Evolutionary conservation across 495 filamentous ascomycete genomes (phyloP).

Genomic region (Aspergillus sclerotiicarbonarius): DNA sequence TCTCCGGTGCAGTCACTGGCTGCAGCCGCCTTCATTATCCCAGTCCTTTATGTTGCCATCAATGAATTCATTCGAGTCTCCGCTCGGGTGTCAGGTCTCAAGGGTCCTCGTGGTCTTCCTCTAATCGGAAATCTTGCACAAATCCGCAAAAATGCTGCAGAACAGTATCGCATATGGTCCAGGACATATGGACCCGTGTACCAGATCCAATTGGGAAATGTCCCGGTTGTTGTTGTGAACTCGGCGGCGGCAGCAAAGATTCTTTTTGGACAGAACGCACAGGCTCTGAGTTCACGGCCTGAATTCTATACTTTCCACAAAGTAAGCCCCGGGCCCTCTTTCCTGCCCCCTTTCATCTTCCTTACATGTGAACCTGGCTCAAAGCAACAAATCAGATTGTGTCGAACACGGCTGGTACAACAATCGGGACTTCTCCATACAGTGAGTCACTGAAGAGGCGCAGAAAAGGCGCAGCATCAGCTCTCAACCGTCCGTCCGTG

Average conservation of each 20-base stretch:
- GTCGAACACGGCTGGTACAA: slow-evolving; percentile 61
- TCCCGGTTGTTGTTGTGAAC: slow-evolving; percentile 60
- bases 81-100: slow-evolving; percentile 49
- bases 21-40: slow-evolving; percentile 25
- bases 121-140: slow-evolving; percentile 63
- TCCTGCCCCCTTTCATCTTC: background rate
- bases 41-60: slow-evolving; percentile 45
- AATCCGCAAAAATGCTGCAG: slow-evolving; percentile 57
- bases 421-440: slow-evolving; percentile 64
- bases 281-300: slow-evolving; percentile 58
- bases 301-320: slow-evolving; percentile 67
- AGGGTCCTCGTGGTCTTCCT: slow-evolving; percentile 55
- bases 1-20: slow-evolving; percentile 31
- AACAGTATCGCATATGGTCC: slow-evolving; percentile 60
- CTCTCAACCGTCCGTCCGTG: slow-evolving; percentile 60
- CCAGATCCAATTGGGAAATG: slow-evolving; percentile 64
- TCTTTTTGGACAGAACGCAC: slow-evolving; percentile 57
- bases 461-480: slow-evolving; percentile 62
- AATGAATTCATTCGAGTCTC: slow-evolving; percentile 54
- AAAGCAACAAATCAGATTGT: slow-evolving; percentile 44
- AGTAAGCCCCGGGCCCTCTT: slow-evolving; percentile 29
- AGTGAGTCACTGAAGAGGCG: slow-evolving; percentile 61
- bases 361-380: background rate
- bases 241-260: slow-evolving; percentile 54
- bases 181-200: slow-evolving; percentile 58